Base-by-base conservation (phyloP, 2,329 filamentous ascomycete genomes). In the Aspergillus puulaauensis region DNA sequence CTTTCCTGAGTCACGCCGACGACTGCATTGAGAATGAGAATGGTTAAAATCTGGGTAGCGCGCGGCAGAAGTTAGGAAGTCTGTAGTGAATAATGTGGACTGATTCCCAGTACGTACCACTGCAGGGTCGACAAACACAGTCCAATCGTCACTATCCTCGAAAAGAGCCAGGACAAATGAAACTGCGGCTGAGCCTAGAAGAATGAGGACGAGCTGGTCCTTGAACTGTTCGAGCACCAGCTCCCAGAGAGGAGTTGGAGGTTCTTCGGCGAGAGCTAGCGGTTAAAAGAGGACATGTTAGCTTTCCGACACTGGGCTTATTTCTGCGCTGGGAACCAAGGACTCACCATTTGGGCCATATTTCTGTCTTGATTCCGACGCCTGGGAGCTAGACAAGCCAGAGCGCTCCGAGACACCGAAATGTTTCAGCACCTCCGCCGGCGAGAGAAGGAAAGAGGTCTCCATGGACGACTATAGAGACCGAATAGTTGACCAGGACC, bases 221-320 rank as follows among this genome's bases (percentile, higher is more conserved):
- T 99, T 97, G 84, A 99, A 99, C 76, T 99, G 95, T 79, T 99
- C 95, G 58, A 99, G 84, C 56, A 99, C 91, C 62, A 99, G 87
- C 78, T 98, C 86, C 95, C 93, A 99, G 48, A 99, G 75, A 40
- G 95, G 95, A 33, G 95, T 99, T 3, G 95, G 92, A 54, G 95
- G 95, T 64, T 99, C 95, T 79, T 99, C 95, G 46, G 86, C 84
- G 56, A 91, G 82, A 56, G 87, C 87, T 90, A 58, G 56, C 19
- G 48, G 23, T 27, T 14, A 7, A n/a, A 46, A 54, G 37, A 43
- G 52, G 44, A 52, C 48, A 53, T 54, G 66, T 51, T 71, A 57
- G 68, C 48, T 54, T 54, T 40, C 15, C n/a, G 23, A 40, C 23
- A 27, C 14, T 46, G 23, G 46, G 37, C 52, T 21, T 62, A 43